Conservation (phyloP, 2,329 filamentous ascomycete species). For the Ceratocystiopsis brevicomis region DNA sequence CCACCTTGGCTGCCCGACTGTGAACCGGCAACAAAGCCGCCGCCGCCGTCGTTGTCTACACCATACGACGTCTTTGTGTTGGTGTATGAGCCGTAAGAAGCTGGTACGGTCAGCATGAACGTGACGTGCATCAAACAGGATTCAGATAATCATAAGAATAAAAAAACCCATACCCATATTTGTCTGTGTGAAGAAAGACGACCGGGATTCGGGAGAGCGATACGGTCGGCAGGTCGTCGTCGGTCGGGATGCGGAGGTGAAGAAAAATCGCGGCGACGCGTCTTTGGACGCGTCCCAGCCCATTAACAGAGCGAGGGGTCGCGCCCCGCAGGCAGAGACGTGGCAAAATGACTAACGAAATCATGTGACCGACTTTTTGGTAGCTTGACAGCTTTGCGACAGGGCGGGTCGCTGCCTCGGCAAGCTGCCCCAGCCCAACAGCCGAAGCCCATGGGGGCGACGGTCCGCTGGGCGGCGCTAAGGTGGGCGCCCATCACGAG, state of each 20-base stretch:
- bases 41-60: constrained; percentile 36
- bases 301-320: too few relatives aligned
- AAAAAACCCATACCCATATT: constrained; percentile 1
- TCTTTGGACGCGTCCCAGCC: too few relatives aligned
- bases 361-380: too few relatives aligned
- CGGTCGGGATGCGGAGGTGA: too few relatives aligned
- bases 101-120: constrained; percentile 11
- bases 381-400: too few relatives aligned
- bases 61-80: constrained; percentile 30
- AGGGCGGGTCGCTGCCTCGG: not conserved
- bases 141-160: too few relatives aligned
- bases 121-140: not conserved
- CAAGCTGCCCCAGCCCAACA: not conserved
- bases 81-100: constrained; percentile 31
- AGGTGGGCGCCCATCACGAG: constrained; percentile 5
- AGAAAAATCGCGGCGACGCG: too few relatives aligned
- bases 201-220: too few relatives aligned
- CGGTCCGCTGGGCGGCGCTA: not conserved
- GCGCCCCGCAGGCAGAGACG: too few relatives aligned
- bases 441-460: not conserved
- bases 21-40: constrained; percentile 43
- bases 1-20: constrained; percentile 36
- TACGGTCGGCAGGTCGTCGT: too few relatives aligned
- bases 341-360: too few relatives aligned
- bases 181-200: not conserved